Evolutionary conservation across 805 yeast species (phyloP).

Genomic region (Cyberlindnera meyerae): DNA sequence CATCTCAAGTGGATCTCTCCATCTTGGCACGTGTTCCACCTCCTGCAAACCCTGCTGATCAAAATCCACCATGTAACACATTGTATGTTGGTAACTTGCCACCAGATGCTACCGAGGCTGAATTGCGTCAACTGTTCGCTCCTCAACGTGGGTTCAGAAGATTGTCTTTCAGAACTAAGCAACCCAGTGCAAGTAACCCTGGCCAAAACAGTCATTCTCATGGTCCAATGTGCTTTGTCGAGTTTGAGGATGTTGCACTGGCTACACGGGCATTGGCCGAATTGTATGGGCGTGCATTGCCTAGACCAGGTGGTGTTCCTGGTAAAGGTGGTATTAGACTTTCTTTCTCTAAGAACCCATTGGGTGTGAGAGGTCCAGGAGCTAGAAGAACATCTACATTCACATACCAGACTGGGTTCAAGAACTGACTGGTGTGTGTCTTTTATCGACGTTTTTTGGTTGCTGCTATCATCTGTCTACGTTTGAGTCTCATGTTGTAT

Average conservation of each 20-base stretch:
- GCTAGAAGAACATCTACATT: constrained; percentile 36
- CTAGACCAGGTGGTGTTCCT: constrained; percentile 63
- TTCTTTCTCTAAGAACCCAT: constrained; percentile 92
- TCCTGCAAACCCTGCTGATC: constrained; percentile 97
- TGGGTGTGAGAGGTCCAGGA: constrained; percentile 84
- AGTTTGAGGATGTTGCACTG: constrained; percentile 90
- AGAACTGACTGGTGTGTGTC: constrained; percentile 7
- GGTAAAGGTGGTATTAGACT: constrained; percentile 92
- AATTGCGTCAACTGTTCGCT: constrained; percentile 78
- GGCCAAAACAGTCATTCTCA: constrained; percentile 39
- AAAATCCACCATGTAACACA: constrained; percentile 97
- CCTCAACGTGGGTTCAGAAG: constrained; percentile 91
- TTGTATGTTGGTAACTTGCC: constrained; percentile 95
- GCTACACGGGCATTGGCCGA: constrained; percentile 95
- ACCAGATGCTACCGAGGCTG: constrained; percentile 93
- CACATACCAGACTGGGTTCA: constrained; percentile 17
- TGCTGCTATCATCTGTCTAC: not conserved
- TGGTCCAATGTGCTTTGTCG: constrained; percentile 99
- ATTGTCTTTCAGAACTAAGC: constrained; percentile 82
- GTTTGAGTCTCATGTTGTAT: not conserved
- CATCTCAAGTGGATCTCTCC: constrained; percentile 56
- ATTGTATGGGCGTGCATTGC: constrained; percentile 86
- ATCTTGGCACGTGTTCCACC: constrained; percentile 78
- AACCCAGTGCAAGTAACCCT: constrained; percentile 32
- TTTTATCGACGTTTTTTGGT: not conserved